Conservation (phyloP, 768 basidiomycete species). For the Phaffia tasmanica region DNA sequence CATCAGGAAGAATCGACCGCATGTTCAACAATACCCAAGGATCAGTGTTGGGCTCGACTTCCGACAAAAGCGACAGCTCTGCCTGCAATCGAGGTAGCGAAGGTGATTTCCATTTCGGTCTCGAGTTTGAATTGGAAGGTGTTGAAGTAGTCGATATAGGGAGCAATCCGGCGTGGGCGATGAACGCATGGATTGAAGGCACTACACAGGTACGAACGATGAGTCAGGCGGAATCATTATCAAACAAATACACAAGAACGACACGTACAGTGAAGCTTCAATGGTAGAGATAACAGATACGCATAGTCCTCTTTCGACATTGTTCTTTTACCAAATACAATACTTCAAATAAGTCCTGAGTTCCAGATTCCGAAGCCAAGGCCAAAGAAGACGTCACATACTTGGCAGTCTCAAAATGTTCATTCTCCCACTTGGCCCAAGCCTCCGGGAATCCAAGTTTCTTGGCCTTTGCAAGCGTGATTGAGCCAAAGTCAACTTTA, state of each 20-base stretch:
- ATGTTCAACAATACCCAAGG: constrained; percentile 71
- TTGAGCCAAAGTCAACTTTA: not conserved
- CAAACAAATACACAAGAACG: not conserved
- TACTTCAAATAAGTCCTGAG: not conserved
- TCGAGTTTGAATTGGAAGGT: not conserved
- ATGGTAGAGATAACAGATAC: constrained; percentile 66
- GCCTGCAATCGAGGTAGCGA: constrained; percentile 5
- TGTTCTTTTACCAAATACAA: constrained; percentile 35
- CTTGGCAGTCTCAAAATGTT: constrained; percentile 68
- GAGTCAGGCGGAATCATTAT: not conserved
- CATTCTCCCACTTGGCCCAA: constrained; percentile 57
- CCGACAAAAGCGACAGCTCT: constrained; percentile 38
- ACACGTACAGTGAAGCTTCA: constrained; percentile 48
- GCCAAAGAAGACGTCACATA: constrained; percentile 30
- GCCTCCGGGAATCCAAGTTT: constrained; percentile 45
- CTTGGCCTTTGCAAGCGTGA: constrained; percentile 33
- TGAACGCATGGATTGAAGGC: constrained; percentile 60
- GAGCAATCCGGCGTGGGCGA: constrained; percentile 76
- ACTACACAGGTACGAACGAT: constrained; percentile 30
- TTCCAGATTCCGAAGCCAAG: constrained; percentile 7
- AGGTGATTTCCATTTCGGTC: constrained; percentile 3
- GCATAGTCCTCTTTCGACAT: constrained; percentile 53
- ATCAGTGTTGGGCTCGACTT: constrained; percentile 63
- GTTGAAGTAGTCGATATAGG: constrained; percentile 50
- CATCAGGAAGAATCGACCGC: constrained; percentile 46